Conservation (phyloP, 192 early-diverging fungal species). For the Umbelopsis isabellina region DNA sequence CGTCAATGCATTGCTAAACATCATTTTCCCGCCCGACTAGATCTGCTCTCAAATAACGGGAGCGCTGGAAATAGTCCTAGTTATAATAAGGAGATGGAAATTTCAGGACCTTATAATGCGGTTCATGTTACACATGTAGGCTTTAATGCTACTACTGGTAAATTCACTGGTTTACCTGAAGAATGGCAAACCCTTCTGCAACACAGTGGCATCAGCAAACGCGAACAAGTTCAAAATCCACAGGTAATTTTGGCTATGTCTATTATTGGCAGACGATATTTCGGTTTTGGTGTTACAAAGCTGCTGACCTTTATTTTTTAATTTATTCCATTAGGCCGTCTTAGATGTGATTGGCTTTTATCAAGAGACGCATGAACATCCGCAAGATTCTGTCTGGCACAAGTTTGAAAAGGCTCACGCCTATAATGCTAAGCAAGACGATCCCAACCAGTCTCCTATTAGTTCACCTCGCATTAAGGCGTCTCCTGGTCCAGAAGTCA, state of each 20-base stretch:
- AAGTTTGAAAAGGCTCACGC: constrained; percentile 39
- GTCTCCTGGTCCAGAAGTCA: constrained; percentile 19
- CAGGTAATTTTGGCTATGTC: constrained; percentile 50
- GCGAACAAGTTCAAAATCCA: constrained; percentile 92
- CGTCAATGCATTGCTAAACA: background rate
- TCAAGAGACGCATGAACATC: constrained; percentile 57
- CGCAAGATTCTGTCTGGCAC: constrained; percentile 38
- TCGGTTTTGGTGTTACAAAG: constrained; percentile 1
- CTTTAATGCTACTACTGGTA: constrained; percentile 94
- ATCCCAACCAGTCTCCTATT: background rate
- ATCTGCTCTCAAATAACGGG: constrained; percentile 17
- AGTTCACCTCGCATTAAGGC: constrained; percentile 11
- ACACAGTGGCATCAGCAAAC: constrained; percentile 92
- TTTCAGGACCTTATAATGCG: constrained; percentile 94
- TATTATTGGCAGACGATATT: background rate
- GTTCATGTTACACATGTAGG: constrained; percentile 98
- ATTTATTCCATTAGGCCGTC: constrained; percentile 56
- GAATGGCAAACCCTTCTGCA: constrained; percentile 92
- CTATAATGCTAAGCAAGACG: background rate
- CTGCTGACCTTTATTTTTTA: constrained; percentile 20
- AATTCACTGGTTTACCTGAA: constrained; percentile 92
- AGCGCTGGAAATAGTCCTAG: constrained; percentile 47
- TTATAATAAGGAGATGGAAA: constrained; percentile 81
- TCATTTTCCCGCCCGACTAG: constrained; percentile 6
- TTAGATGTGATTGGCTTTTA: constrained; percentile 86